Conservation (phyloP, 768 basidiomycete genomes). For the Russula foetens region DNA sequence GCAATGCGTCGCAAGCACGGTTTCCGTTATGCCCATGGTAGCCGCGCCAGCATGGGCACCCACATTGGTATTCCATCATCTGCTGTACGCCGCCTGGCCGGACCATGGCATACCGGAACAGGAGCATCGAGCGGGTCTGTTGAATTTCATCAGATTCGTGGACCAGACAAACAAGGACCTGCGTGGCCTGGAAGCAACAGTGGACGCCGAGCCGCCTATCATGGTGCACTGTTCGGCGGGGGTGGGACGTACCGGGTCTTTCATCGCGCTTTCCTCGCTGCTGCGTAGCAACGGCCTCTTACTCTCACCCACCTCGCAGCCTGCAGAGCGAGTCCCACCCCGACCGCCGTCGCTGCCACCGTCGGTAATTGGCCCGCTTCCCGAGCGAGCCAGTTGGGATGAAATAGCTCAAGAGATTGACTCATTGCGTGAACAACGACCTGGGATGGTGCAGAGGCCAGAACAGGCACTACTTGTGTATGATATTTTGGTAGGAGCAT, state of each 20-base stretch:
- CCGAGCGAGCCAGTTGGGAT: constrained; percentile 42
- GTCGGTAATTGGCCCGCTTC: constrained; percentile 54
- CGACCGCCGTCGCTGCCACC: constrained; percentile 31
- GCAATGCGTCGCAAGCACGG: constrained; percentile 51
- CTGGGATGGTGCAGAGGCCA: constrained; percentile 69
- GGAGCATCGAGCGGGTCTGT: constrained; percentile 49
- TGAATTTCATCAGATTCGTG: constrained; percentile 57
- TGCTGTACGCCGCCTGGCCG: constrained; percentile 74
- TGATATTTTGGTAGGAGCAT: constrained; percentile 35
- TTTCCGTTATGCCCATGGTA: constrained; percentile 41
- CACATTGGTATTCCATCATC: constrained; percentile 52
- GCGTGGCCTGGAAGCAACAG: constrained; percentile 23
- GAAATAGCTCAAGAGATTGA: constrained; percentile 66
- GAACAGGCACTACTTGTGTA: constrained; percentile 64
- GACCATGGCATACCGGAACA: constrained; percentile 73
- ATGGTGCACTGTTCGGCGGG: constrained; percentile 85
- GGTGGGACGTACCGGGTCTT: constrained; percentile 79
- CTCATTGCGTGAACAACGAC: constrained; percentile 69
- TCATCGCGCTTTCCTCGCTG: constrained; percentile 73
- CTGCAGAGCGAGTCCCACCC: constrained; percentile 21
- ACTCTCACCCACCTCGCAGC: constrained; percentile 15
- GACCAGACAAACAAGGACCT: constrained; percentile 50
- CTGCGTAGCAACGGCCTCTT: constrained; percentile 50
- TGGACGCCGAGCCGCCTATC: constrained; percentile 63
- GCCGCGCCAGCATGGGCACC: constrained; percentile 22